phyloP scores from a whole-genome alignment of 176 grass and related monocot genomes.

The Alloteropsis semialata region DNA sequence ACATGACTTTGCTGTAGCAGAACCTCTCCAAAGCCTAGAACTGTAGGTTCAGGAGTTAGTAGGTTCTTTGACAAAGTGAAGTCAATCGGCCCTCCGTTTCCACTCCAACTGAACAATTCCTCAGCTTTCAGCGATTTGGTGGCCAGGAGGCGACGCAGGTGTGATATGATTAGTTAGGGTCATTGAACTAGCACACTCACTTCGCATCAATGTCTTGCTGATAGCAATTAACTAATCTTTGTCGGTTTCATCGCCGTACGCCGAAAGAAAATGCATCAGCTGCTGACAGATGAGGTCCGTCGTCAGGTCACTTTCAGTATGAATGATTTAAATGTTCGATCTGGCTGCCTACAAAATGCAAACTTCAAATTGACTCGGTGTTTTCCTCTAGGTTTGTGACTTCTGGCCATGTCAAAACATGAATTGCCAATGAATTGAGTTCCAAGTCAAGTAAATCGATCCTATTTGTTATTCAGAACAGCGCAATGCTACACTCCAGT shows the following conservation, averaged over 20 bases:
- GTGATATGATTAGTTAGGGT: conserved; percentile 34
- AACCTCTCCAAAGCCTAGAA: not conserved
- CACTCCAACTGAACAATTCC: conserved; percentile 37
- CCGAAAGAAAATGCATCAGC: not conserved
- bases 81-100: conserved; percentile 5
- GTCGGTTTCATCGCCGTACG: not conserved
- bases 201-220: not conserved
- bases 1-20: not conserved
- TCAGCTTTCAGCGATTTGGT: conserved; percentile 37
- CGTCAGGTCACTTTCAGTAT: not conserved
- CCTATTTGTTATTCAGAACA: not conserved
- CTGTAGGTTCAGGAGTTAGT: conserved; percentile 25
- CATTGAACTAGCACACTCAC: conserved; percentile 24
- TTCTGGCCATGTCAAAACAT: not conserved
- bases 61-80: conserved; percentile 34
- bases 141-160: conserved; percentile 39
- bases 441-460: not conserved
- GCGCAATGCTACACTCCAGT: no score
- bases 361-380: not conserved
- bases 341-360: not conserved
- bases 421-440: not conserved
- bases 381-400: not conserved
- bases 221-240: conserved; percentile 21
- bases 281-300: not conserved
- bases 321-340: not conserved